Conservation (phyloP, 148 eudicot species). For the Vaccinium corymbosum region DNA sequence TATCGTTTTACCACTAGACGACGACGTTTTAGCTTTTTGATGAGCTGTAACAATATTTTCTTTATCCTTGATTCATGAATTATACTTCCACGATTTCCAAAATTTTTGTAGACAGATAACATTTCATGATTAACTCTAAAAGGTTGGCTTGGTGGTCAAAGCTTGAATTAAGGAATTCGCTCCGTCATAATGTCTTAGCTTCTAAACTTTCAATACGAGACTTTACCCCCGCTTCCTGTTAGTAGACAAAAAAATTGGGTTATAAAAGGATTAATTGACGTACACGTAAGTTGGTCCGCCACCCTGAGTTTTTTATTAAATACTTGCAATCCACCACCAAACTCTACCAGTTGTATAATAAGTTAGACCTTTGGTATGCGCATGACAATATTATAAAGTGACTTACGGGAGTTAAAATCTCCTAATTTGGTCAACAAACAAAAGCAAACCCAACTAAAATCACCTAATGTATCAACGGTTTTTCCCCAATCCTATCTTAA, state of each 20-base stretch:
- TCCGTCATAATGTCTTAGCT: not conserved
- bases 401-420: constrained; percentile 5
- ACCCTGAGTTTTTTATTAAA: not conserved
- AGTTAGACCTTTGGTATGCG: not conserved
- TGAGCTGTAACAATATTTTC: not conserved
- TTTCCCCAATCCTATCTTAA: not conserved
- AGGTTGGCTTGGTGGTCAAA: not conserved
- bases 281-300: not conserved
- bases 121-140: not conserved
- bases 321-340: not conserved
- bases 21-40: not conserved
- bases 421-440: constrained; percentile 24
- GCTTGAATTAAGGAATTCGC: not conserved
- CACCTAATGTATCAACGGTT: not conserved
- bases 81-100: not conserved
- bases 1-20: not conserved
- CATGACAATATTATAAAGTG: not conserved
- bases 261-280: not conserved
- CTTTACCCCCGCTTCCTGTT: not conserved
- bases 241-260: not conserved
- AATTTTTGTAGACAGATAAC: not conserved
- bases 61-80: not conserved
- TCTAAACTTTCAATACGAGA: not conserved
- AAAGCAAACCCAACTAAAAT: constrained; percentile 9
- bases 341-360: not conserved